Conservation (phyloP, 192 early-diverging fungal genomes). For the Rhizophagus prolifer region DNA sequence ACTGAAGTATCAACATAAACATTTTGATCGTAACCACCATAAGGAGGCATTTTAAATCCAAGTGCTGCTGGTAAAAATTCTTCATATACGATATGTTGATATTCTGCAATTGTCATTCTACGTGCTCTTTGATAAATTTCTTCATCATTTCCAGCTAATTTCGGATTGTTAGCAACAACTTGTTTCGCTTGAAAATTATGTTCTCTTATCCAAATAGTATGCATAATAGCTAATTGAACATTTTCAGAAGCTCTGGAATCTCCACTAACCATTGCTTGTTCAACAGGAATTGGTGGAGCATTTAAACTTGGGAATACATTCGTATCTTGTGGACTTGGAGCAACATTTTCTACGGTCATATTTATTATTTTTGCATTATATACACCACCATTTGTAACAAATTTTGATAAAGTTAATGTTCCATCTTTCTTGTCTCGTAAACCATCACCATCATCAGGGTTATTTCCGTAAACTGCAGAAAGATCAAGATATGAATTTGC, state of each 20-base stretch:
- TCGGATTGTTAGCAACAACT: background rate
- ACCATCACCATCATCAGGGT: too few relatives aligned
- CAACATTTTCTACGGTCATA: too few relatives aligned
- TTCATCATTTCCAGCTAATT: background rate
- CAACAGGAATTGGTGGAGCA: background rate
- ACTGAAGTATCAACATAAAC: background rate
- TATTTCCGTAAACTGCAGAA: background rate
- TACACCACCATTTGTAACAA: slow-evolving; percentile 5
- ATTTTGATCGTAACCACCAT: background rate
- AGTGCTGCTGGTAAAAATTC: slow-evolving; percentile 11
- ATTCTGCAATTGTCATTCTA: background rate
- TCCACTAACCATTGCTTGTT: slow-evolving; percentile 15
- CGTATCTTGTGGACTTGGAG: background rate
- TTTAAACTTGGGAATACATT: background rate
- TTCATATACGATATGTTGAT: slow-evolving; percentile 11
- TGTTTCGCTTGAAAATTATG: slow-evolving; percentile 3
- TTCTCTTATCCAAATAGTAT: slow-evolving; percentile 14
- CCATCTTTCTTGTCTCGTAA: background rate
- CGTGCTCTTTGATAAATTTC: slow-evolving; percentile 6
- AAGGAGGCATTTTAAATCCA: slow-evolving; percentile 10
- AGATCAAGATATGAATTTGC: slow-evolving; percentile 13
- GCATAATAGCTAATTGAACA: slow-evolving; percentile 2
- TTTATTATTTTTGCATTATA: background rate
- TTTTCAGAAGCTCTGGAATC: slow-evolving; percentile 11
- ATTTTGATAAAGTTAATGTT: background rate